Conservation (phyloP, 345 rosid species). For the Lenwebbia sp. region DNA sequence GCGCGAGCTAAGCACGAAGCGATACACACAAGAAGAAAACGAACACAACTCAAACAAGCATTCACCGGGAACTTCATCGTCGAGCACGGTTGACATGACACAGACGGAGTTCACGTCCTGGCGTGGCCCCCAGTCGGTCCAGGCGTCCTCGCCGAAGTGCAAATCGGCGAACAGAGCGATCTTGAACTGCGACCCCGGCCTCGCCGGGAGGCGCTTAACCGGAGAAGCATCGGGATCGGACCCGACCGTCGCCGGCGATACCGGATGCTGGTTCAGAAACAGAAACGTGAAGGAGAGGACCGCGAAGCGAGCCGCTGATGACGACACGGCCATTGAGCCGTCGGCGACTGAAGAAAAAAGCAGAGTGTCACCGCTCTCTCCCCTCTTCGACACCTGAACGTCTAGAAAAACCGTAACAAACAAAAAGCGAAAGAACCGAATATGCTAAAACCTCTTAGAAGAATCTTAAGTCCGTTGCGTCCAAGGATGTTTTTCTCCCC, state of each 20-base stretch:
- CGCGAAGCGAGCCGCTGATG: not conserved
- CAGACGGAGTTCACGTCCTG: constrained; percentile 48
- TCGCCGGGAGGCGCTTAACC: constrained; percentile 13
- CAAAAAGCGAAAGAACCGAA: not conserved
- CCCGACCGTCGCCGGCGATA: not conserved
- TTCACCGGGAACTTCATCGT: constrained; percentile 50
- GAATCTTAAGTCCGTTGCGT: not conserved
- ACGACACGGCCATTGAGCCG: not conserved
- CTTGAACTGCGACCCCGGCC: constrained; percentile 31
- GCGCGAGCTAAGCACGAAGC: not conserved
- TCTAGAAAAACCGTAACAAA: not conserved
- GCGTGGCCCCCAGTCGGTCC: constrained; percentile 73
- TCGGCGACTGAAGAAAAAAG: not conserved
- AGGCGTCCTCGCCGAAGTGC: constrained; percentile 69
- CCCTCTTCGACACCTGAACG: not conserved
- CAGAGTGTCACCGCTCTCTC: not conserved
- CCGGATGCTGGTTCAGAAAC: not conserved
- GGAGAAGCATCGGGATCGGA: not conserved
- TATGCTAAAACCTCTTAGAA: not conserved
- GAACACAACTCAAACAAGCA: not conserved
- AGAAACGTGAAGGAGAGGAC: not conserved
- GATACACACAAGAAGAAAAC: not conserved
- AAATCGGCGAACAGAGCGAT: constrained; percentile 69
- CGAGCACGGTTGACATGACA: constrained; percentile 59
- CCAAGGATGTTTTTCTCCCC: not conserved